Conservation (phyloP, 2,329 filamentous ascomycete genomes). For the Teratosphaeria pseudoeucalypti region DNA sequence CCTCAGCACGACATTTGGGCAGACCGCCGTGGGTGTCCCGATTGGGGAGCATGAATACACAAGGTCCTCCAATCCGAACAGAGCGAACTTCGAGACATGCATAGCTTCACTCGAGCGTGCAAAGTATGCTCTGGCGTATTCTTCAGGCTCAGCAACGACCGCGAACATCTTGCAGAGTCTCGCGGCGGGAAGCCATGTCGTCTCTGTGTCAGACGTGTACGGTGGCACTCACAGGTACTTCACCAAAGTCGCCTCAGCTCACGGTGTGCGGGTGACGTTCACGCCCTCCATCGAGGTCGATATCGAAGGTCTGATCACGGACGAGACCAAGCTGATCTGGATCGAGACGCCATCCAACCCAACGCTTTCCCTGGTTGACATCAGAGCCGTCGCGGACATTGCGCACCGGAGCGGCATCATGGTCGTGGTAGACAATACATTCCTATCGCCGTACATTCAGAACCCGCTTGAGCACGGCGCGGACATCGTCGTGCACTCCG, state of each 20-base stretch:
- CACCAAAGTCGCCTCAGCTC: slow-evolving; percentile 89
- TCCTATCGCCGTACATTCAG: slow-evolving; percentile 91
- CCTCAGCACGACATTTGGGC: slow-evolving; percentile 92
- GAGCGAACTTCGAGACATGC: slow-evolving; percentile 84
- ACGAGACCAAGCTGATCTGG: slow-evolving; percentile 90
- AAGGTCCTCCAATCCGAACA: slow-evolving; percentile 86
- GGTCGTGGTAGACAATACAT: slow-evolving; percentile 99
- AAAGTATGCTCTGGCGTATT: slow-evolving; percentile 85
- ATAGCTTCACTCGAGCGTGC: slow-evolving; percentile 89
- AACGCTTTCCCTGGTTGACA: slow-evolving; percentile 85
- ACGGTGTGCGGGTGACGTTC: slow-evolving; percentile 91
- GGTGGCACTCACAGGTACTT: slow-evolving; percentile 98
- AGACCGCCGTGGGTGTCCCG: slow-evolving; percentile 76
- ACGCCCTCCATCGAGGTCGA: slow-evolving; percentile 86
- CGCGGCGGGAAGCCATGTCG: slow-evolving; percentile 80
- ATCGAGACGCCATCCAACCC: slow-evolving; percentile 95
- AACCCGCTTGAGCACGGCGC: slow-evolving; percentile 92
- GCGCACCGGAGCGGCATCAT: slow-evolving; percentile 82
- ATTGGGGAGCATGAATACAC: slow-evolving; percentile 89
- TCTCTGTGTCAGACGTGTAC: slow-evolving; percentile 95
- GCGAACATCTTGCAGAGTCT: slow-evolving; percentile 88
- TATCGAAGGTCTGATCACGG: slow-evolving; percentile 71
- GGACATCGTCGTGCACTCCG: slow-evolving; percentile 91
- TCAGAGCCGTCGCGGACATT: slow-evolving; percentile 68
- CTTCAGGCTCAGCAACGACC: slow-evolving; percentile 86